Evolutionary conservation across 306 rosid species (phyloP), one percentile per base, ranked within the genome.

Genomic region (Glycine latifolia): DNA sequence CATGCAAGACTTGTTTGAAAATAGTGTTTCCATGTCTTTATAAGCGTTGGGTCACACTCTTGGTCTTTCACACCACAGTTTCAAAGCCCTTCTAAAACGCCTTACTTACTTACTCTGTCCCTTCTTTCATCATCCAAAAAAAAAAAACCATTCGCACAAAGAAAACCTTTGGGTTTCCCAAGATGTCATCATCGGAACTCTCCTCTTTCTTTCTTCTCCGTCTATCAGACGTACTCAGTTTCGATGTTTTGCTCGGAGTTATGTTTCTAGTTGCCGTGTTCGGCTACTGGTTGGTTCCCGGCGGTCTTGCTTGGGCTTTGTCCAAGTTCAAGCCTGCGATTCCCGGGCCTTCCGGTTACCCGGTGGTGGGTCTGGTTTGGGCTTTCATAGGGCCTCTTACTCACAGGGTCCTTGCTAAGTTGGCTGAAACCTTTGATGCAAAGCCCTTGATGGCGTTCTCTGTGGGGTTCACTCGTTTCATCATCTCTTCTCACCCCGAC

Each of bases 261-360:
- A 17, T 85, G 3, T 11, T 84, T 5, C 66, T 91, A 0, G 53
- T 81, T 2, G 44, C 79, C 6, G 39, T 87, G 2, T 83, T 87
- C 8, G 58, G 85, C 7, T 84, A 79, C 79, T 91, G 94, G 87
- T 78, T 93, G 10, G 82, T 85, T 0, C 97, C 97, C 0, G 97
- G 97, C 3, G 97, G 97, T 8, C 84, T 93, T 0, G 93, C 97
- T 43, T 93, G 97, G 97, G 88, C 90, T 56, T 16, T 87, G 3
- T 84, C 79, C 15, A 67, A 72, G 74, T 17, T 20, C 67, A 37
- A 46, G 7, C 8, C 69, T 3, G 5, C 48, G 50, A 90, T 91
- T 65, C 92, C 94, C 0, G 97, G 97, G 16, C 97, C 97, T 58
- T 87, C 90, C 0, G 97, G 97, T 39, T 39, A 83, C 0, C 97